phyloP scores from a whole-genome alignment of 2,329 filamentous ascomycete species.

The Ascomycota sp. region DNA sequence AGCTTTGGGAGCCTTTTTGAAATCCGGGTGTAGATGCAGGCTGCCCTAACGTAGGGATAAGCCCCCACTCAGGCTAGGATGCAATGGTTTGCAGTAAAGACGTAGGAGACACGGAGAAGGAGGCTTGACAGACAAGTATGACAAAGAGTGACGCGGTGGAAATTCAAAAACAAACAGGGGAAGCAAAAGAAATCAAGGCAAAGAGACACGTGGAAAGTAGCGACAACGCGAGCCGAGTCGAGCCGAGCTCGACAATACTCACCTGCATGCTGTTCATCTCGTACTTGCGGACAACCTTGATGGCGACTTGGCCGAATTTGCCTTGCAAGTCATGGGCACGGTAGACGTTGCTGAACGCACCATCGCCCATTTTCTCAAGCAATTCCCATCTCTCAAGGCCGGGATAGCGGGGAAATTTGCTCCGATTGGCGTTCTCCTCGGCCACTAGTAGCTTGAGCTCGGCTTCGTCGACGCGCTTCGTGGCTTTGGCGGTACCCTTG shows the following conservation, averaged over 20 bases:
- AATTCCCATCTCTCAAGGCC: slow-evolving; percentile 48
- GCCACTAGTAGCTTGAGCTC: slow-evolving; percentile 73
- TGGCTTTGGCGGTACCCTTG: slow-evolving; percentile 8
- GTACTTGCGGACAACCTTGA: slow-evolving; percentile 97
- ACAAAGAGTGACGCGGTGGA: background rate
- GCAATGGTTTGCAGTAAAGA: slow-evolving; percentile 7
- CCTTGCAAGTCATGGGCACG: slow-evolving; percentile 59
- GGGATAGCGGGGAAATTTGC: slow-evolving; percentile 52
- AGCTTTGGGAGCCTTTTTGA: slow-evolving; percentile 84
- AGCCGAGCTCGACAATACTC: slow-evolving; percentile 24
- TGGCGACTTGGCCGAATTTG: slow-evolving; percentile 63
- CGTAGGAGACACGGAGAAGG: slow-evolving; percentile 4
- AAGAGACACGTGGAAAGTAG: background rate
- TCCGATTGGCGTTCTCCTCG: slow-evolving; percentile 72
- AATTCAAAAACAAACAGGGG: slow-evolving; percentile 1
- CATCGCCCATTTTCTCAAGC: slow-evolving; percentile 94
- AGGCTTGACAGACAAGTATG: background rate
- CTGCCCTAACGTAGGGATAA: slow-evolving; percentile 47
- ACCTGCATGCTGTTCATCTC: slow-evolving; percentile 99
- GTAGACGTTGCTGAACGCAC: slow-evolving; percentile 97
- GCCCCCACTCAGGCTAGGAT: slow-evolving; percentile 27
- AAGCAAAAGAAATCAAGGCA: slow-evolving; percentile 4
- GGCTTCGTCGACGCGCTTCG: slow-evolving; percentile 33
- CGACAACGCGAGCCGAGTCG: too few species aligned
- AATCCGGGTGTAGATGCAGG: slow-evolving; percentile 85